Evolutionary conservation across 2,329 filamentous ascomycete species (phyloP).

Genomic region (Fusarium continuum): DNA sequence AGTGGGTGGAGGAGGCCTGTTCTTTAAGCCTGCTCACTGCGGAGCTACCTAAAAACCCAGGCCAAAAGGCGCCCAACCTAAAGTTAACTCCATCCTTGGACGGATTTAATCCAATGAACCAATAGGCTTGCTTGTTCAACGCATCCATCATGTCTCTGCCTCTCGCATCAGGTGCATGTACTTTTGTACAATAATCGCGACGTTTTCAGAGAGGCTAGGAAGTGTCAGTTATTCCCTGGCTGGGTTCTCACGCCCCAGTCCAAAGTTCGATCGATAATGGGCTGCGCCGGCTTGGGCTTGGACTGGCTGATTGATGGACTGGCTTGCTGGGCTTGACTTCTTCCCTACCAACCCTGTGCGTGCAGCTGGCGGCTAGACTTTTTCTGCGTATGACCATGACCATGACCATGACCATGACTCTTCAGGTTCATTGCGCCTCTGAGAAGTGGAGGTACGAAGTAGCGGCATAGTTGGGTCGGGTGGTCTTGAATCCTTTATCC

Average conservation of each 20-base stretch:
- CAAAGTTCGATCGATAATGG: conserved; percentile 27
- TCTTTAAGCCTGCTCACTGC: background rate
- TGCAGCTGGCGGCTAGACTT: conserved; percentile 29
- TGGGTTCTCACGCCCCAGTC: conserved; percentile 4
- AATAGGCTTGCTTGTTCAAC: background rate
- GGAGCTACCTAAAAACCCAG: background rate
- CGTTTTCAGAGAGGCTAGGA: background rate
- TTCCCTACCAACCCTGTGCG: conserved; percentile 14
- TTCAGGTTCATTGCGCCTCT: conserved; percentile 12
- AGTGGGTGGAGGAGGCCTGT: background rate
- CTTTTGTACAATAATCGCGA: too few relatives aligned
- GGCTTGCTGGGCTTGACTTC: conserved; percentile 10
- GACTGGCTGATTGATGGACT: conserved; percentile 19
- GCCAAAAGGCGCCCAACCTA: conserved; percentile 5
- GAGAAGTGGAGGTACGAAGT: conserved; percentile 21
- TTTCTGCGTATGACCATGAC: conserved; percentile 31
- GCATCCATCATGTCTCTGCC: conserved; percentile 12
- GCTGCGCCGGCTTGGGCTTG: conserved; percentile 24
- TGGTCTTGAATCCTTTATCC: conserved; percentile 11
- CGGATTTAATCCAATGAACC: background rate
- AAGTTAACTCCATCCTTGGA: conserved; percentile 8
- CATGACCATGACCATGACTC: conserved; percentile 7
- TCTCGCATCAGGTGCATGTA: conserved; percentile 21
- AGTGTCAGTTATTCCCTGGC: background rate
- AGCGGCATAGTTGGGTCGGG: conserved; percentile 12